Base-by-base conservation (phyloP, 179 eudicot species). In the Actinidia arguta region DNA sequence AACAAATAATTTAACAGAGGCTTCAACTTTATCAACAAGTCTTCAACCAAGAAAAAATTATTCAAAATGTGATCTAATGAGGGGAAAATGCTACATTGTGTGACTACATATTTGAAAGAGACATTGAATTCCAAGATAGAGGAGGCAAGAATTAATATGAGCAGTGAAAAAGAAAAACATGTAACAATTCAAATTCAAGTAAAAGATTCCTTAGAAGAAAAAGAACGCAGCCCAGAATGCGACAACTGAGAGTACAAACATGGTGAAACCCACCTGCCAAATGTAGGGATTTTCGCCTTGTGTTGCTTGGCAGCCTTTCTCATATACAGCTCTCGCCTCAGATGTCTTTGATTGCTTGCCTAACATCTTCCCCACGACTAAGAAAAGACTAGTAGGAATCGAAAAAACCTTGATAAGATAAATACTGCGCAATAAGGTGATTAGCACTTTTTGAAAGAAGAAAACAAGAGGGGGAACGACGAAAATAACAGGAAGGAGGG, bases 281-380 rank as follows among this genome's bases (percentile, higher is more conserved):
- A 96, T 93, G 88, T 74, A 96, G 58, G 99, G 84, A 80, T 96
- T 96, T 90, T 96, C 99, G 17, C 98, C 99, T 87, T 96, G 93
- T 25, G 98, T 96, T 76, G 98, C 95, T 79, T 96, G 99, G 87
- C 97, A 93, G 36, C 99, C 99, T 88, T 91, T 93, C 86, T 95
- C 99, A 80, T 96, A 96, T 11, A 95, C 91, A 14, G 88, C 88
- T 79, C 95, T 91, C 58, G 99, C 99, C 91, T 96, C 98, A n/a
- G 85, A 83, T 82, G 82, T 81, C 83, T 85, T 90, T 31, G 92
- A 90, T 85, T 95, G 99, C 88, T 92, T 96, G 79, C 93, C 82
- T 80, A 93, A 79, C 50, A 91, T 89, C 86, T 93, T 96, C 25
- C 99, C 99, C 68, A 95, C 73, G 14, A 98, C 97, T 68, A 96